Conservation (phyloP, 495 filamentous ascomycete genomes). For the Thermochaetoides thermophila region DNA sequence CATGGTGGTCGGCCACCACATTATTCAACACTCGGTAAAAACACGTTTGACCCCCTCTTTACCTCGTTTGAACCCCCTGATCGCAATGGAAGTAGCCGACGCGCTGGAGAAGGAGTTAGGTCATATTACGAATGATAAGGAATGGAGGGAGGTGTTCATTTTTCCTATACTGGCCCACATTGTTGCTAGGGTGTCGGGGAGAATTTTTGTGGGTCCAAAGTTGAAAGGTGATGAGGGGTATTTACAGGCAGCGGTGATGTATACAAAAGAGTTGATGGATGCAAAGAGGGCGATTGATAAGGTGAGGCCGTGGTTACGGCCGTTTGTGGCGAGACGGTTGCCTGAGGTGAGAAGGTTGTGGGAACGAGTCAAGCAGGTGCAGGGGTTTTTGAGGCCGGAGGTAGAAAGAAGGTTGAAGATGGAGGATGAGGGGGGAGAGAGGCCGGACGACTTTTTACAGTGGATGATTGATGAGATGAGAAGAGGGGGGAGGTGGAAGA, state of each 20-base stretch:
- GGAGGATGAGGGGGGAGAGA: conserved; percentile 9
- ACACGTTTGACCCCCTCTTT: conserved; percentile 15
- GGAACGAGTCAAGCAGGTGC: conserved; percentile 14
- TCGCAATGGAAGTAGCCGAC: conserved; percentile 15
- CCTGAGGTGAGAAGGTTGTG: conserved; percentile 18
- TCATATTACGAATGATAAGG: conserved; percentile 19
- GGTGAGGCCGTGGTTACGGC: conserved; percentile 18
- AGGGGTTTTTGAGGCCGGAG: conserved; percentile 17
- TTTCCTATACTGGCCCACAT: conserved; percentile 29
- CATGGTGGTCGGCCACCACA: conserved; percentile 3
- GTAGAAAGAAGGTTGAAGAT: conserved; percentile 12
- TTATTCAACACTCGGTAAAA: conserved; percentile 15
- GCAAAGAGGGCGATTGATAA: conserved; percentile 16
- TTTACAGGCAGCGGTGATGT: conserved; percentile 40
- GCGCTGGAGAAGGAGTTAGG: conserved; percentile 11
- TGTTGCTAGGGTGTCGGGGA: conserved; percentile 42
- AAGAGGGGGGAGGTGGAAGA: conserved; percentile 10
- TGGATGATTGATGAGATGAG: conserved; percentile 24
- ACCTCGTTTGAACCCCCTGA: conserved; percentile 11
- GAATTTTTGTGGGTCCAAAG: conserved; percentile 41
- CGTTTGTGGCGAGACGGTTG: conserved; percentile 17
- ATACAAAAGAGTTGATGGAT: conserved; percentile 35
- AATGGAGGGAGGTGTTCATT: conserved; percentile 28
- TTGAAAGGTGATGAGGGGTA: conserved; percentile 42
- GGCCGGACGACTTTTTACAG: conserved; percentile 24